Conservation (phyloP, 2,329 filamentous ascomycete species). For the Atkinsonella hypoxylon region DNA sequence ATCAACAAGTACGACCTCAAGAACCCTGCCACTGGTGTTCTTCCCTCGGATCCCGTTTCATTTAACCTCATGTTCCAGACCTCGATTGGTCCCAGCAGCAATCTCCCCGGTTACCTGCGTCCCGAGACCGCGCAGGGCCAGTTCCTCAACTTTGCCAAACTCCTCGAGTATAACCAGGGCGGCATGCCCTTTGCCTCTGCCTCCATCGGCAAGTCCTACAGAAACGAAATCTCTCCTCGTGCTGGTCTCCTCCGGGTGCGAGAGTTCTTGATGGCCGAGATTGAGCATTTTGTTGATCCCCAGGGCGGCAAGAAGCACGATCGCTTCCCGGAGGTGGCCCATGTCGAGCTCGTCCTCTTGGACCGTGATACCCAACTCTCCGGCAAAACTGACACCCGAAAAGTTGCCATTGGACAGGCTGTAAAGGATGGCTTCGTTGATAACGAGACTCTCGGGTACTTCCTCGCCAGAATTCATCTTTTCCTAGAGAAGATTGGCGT, state of each 20-base stretch:
- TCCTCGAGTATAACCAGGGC: conserved; percentile 91
- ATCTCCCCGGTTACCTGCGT: conserved; percentile 71
- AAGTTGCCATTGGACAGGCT: conserved; percentile 72
- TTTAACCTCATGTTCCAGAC: conserved; percentile 99
- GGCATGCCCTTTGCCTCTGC: conserved; percentile 95
- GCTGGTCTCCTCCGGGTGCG: conserved; percentile 85
- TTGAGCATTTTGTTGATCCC: conserved; percentile 96
- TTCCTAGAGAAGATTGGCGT: conserved; percentile 85
- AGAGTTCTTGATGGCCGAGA: conserved; percentile 98
- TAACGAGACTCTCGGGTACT: conserved; percentile 97
- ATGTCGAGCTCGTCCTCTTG: conserved; percentile 73
- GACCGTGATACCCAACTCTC: conserved; percentile 76
- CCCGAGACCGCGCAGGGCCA: conserved; percentile 97
- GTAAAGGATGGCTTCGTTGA: conserved; percentile 76
- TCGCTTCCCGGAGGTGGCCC: conserved; percentile 74
- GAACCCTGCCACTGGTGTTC: conserved; percentile 69
- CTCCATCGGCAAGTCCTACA: conserved; percentile 94
- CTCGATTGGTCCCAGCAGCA: conserved; percentile 82
- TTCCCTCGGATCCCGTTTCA: conserved; percentile 68
- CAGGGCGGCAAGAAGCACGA: conserved; percentile 88
- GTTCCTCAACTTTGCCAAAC: conserved; percentile 93
- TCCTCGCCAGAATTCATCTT: conserved; percentile 82
- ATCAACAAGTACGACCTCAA: conserved; percentile 87
- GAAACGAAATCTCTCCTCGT: conserved; percentile 93
- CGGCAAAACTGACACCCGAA: conserved; percentile 66